Conservation (phyloP, 1,284 basidiomycete species). For the Cutaneotrichosporon sp. region DNA sequence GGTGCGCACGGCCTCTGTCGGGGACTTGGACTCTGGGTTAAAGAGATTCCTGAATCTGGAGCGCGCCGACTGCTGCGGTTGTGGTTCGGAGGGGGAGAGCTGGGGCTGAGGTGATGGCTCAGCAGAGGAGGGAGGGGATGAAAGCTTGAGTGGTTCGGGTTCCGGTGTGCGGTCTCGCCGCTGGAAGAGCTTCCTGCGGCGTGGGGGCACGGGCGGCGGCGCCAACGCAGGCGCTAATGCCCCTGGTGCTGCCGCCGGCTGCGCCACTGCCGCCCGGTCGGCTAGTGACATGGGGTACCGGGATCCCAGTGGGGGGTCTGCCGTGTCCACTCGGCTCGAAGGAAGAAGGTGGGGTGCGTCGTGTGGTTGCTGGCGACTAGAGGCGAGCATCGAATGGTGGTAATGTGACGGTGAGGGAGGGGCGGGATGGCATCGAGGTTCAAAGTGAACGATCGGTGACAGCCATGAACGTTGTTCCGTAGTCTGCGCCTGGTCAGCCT, state of each 20-base stretch:
- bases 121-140: not conserved
- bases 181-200: constrained; percentile 5
- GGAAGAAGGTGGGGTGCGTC: not conserved
- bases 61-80: not conserved
- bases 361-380: constrained; percentile 2
- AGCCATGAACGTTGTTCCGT: not conserved
- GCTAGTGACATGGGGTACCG: constrained; percentile 6
- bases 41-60: constrained; percentile 4
- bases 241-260: not conserved
- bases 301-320: not conserved
- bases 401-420: not conserved
- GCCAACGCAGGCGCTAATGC: too few species aligned
- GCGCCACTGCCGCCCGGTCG: constrained; percentile 2
- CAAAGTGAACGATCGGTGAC: constrained; percentile 2
- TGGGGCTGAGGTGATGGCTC: not conserved
- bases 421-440: constrained; percentile 5
- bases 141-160: not conserved
- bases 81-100: not conserved
- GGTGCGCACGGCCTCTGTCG: not conserved
- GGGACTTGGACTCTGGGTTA: not conserved
- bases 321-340: not conserved
- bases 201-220: constrained; percentile 6
- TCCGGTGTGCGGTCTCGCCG: not conserved
- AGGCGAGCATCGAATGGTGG: constrained; percentile 1
- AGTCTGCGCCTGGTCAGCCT: not conserved